Conservation (phyloP, 1,284 basidiomycete species). For the Cryptococcus neoformans region DNA sequence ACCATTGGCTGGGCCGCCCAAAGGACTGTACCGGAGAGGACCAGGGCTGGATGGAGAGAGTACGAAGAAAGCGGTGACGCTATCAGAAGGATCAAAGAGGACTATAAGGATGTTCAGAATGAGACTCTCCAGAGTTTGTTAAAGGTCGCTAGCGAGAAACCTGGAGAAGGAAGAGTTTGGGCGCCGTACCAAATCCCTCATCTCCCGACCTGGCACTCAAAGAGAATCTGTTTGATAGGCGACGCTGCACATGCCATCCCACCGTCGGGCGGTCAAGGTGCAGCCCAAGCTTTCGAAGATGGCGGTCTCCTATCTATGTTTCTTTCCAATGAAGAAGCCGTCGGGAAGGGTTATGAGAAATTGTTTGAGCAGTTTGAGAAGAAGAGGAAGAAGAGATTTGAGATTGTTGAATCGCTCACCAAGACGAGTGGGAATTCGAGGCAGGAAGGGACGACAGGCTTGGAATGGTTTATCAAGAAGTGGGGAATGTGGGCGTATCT, state of each 20-base stretch:
- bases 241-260: slow-evolving; percentile 21
- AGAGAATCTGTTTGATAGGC: slow-evolving; percentile 7
- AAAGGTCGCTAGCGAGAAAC: slow-evolving; percentile 7
- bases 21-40: slow-evolving; percentile 7
- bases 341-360: background rate
- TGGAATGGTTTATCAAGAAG: background rate
- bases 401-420: background rate
- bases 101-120: slow-evolving; percentile 9
- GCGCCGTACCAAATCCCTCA: slow-evolving; percentile 20
- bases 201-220: slow-evolving; percentile 21
- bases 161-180: slow-evolving; percentile 17
- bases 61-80: slow-evolving; percentile 23
- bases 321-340: slow-evolving; percentile 1
- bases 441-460: background rate
- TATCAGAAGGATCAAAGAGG: slow-evolving; percentile 7
- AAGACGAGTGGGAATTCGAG: background rate
- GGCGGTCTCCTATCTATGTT: slow-evolving; percentile 17
- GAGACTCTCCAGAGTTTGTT: slow-evolving; percentile 19
- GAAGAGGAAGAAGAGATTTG: background rate
- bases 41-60: slow-evolving; percentile 20
- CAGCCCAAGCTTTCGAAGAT: slow-evolving; percentile 27
- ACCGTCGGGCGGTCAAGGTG: slow-evolving; percentile 23
- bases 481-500: background rate
- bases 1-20: slow-evolving; percentile 23
- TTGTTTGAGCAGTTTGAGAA: slow-evolving; percentile 20